Percentiles rank a stretch among this genome's conserved stretches.
These are phyloP conservation scores for Neurospora sp. DNA, from an alignment of 495 filamentous ascomycete species.

Conservation along the genomic window DNA sequence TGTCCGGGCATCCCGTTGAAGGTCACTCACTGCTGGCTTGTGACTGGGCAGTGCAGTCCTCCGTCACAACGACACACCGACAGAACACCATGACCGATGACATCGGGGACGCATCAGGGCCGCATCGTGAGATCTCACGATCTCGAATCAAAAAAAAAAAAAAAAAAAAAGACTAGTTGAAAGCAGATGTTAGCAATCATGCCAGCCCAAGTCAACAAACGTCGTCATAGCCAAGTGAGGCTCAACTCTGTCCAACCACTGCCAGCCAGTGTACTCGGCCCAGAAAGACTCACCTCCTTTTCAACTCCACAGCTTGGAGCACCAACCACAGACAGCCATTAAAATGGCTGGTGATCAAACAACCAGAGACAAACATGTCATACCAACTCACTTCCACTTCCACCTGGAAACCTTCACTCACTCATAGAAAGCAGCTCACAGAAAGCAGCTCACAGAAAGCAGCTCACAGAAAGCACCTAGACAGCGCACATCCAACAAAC, in stretches of 20 bases:
- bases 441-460: neutral
- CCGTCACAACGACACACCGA: neutral
- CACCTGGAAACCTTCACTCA: neutral
- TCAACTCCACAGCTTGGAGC: neutral
- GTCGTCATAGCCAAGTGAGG: neutral
- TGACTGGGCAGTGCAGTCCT: no score
- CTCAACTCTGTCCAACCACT: neutral
- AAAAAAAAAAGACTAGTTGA: no score
- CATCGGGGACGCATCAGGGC: neutral
- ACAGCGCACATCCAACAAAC: neutral
- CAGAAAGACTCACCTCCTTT: neutral
- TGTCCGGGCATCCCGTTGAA: neutral
- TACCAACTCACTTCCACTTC: neutral
- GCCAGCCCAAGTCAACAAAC: no score
- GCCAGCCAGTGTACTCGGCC: neutral
- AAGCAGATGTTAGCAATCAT: no score
- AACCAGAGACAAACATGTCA: neutral
- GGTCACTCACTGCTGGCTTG: no score
- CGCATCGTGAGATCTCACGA: neutral
- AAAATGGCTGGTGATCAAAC: neutral
- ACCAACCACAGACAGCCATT: neutral
- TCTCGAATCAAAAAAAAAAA: no score
- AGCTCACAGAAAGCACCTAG: neutral
- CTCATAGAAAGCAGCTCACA: neutral
- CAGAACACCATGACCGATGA: neutral